Evolutionary conservation across 2,329 filamentous ascomycete genomes (phyloP).

Genomic region (Pseudophaeomoniella oleicola): DNA sequence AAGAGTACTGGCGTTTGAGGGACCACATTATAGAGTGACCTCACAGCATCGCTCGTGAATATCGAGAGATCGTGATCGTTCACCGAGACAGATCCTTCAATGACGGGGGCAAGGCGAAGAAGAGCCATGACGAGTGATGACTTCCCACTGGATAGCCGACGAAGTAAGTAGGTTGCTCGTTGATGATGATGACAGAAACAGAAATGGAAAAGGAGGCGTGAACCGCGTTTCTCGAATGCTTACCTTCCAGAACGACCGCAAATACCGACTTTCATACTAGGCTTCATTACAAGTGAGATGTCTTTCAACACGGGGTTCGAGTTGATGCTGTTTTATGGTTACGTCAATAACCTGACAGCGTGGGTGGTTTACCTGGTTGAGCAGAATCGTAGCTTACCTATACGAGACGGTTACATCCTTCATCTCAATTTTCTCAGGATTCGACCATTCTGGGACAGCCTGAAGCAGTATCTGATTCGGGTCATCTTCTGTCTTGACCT

Average conservation of each 20-base stretch:
- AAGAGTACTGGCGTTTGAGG: constrained; percentile 14
- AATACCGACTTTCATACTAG: constrained; percentile 19
- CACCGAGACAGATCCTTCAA: constrained; percentile 11
- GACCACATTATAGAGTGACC: constrained; percentile 14
- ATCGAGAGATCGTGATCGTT: constrained; percentile 12
- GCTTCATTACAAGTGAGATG: constrained; percentile 13
- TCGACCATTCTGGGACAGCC: constrained; percentile 11
- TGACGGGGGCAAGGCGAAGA: constrained; percentile 14
- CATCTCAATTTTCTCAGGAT: constrained; percentile 11
- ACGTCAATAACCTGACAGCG: not conserved
- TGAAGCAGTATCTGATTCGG: constrained; percentile 17
- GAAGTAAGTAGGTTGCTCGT: not conserved
- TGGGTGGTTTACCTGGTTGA: not conserved
- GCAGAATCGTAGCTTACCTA: not conserved
- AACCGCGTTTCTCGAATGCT: no score
- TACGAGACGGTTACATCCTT: constrained; percentile 8
- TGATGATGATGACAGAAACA: not conserved
- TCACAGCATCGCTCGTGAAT: constrained; percentile 9
- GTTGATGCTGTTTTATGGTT: not conserved
- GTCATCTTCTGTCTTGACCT: constrained; percentile 28
- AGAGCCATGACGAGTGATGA: constrained; percentile 13
- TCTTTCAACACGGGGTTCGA: constrained; percentile 11
- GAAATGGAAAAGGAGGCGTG: not conserved
- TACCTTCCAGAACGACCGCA: constrained; percentile 19
- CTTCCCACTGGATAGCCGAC: constrained; percentile 14